Evolutionary conservation across 805 yeast genomes (phyloP), one percentile per base, ranked within the genome.

Genomic region (Metschnikowia kunwiensis): DNA sequence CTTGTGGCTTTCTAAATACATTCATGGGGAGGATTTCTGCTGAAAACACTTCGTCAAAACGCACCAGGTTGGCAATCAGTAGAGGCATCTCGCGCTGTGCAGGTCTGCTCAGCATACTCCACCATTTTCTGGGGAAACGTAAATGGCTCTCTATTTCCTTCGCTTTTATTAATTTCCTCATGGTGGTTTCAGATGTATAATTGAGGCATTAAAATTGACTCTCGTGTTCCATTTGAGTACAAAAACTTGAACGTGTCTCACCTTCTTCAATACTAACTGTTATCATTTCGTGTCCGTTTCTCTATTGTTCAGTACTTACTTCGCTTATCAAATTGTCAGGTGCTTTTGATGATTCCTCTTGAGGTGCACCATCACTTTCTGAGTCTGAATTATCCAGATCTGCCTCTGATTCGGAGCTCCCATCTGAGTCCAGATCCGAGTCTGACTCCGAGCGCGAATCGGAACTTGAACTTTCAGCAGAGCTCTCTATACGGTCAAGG

Each of bases 1-100:
- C 78, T 8, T 45, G 40, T 2, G 58, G 60, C 33, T 56, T 61
- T 23, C 61, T 54, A 32, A 68, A 63, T 18, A 64, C 56, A 38
- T 46, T 54, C 66, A 60, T 60, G 24, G 9, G 10, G 20, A 15
- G 11, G 19, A 10, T 5, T 26, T 6, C 7, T 9, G n/a, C n/a
- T 14, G 15, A n/a, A n/a, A n/a, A n/a, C n/a, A n/a, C n/a, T n/a
- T n/a, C n/a, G n/a, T n/a, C n/a, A n/a, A n/a, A n/a, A n/a, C n/a
- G n/a, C n/a, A n/a, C n/a, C n/a, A n/a, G n/a, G n/a, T n/a, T n/a
- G n/a, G n/a, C n/a, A n/a, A n/a, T n/a, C n/a, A n/a, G n/a, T n/a
- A n/a, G n/a, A n/a, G 24, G 14, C 30, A 25, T 27, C 32, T 19
- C 31, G 29, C 30, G 29, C 32, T 23, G 15, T 31, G 33, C 32